A percentile compares a stretch with the other conserved stretches of the same genome.
phyloP scores from a whole-genome alignment of 345 rosid genomes.

The Murraya paniculata region DNA sequence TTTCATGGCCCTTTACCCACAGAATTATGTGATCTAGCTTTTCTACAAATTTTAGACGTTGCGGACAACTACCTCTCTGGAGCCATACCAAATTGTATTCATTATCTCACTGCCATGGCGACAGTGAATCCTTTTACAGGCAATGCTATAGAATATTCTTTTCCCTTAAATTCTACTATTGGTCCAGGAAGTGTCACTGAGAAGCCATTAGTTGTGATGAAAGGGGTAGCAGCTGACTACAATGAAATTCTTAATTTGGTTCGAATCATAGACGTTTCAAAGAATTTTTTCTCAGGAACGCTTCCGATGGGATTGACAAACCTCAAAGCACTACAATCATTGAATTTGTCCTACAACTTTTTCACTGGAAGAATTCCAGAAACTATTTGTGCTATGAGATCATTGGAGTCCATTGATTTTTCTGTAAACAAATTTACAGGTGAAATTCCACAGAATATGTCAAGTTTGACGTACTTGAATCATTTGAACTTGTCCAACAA shows the following conservation, averaged over 20 bases:
- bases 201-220: neutral
- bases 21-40: neutral
- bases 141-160: neutral
- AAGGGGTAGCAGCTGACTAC: neutral
- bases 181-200: no score
- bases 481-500: neutral
- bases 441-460: neutral
- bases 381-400: neutral
- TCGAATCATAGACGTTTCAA: neutral
- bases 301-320: neutral
- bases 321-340: neutral
- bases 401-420: neutral
- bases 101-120: neutral
- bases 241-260: neutral
- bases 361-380: neutral
- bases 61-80: neutral
- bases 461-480: neutral
- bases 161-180: neutral
- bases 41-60: neutral
- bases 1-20: slow-evolving; percentile 3
- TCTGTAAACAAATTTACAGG: neutral
- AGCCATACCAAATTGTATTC: slow-evolving; percentile 10
- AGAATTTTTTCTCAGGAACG: neutral
- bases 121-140: neutral
- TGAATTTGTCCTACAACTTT: neutral